Conservation (phyloP, 225 moss, liverwort and hornwort species). For the Bryum argenteum region DNA sequence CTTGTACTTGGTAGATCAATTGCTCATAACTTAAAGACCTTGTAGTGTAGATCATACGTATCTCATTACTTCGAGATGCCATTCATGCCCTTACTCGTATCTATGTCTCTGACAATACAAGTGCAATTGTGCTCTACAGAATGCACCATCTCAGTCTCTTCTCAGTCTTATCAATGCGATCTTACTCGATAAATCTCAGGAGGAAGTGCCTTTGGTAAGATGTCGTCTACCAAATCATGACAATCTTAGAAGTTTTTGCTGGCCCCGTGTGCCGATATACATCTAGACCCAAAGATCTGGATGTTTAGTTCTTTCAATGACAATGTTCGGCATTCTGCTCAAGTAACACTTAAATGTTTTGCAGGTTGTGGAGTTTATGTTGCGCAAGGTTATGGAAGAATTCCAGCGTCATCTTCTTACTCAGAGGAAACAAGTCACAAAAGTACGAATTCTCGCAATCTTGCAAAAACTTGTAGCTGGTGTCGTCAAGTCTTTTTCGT, state of each 20-base stretch:
- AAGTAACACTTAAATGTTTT: not conserved
- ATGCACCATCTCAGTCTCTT: conserved; percentile 63
- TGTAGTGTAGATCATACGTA: not conserved
- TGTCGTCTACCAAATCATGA: not conserved
- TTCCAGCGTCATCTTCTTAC: conserved; percentile 64
- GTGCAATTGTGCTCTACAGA: conserved; percentile 38
- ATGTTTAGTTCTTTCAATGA: not conserved
- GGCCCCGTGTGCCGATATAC: conserved; percentile 1
- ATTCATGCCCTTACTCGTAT: not conserved
- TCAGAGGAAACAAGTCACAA: conserved; percentile 61
- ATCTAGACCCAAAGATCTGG: not conserved
- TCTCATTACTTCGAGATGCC: not conserved
- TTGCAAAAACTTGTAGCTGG: not conserved
- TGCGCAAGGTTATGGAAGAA: conserved; percentile 74
- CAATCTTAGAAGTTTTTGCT: not conserved
- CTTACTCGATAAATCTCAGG: conserved; percentile 54
- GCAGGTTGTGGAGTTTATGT: conserved; percentile 71
- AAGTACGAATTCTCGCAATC: conserved; percentile 41
- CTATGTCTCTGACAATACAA: not conserved
- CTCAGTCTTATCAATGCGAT: conserved; percentile 65
- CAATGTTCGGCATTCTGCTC: not conserved
- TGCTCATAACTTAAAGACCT: not conserved
- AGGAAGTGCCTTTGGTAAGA: conserved; percentile 65
- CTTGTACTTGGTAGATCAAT: not conserved
- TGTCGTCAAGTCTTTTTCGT: not conserved